These are phyloP conservation scores for Fusarium caatingaense DNA, from an alignment of 2,329 filamentous ascomycete genomes.

Conservation along the genomic window DNA sequence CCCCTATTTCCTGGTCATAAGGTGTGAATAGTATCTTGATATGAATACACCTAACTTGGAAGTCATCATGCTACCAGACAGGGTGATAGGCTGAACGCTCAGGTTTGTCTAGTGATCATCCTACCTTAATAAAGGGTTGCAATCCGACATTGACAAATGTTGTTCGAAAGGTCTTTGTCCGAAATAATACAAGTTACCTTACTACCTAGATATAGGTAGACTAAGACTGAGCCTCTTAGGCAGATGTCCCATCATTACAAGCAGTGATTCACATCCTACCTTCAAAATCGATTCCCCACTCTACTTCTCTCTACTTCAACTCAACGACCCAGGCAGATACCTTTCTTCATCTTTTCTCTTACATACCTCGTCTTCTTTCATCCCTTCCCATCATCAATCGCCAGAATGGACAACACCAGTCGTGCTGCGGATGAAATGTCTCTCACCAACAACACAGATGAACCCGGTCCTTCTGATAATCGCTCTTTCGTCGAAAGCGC, in stretches of 20 bases:
- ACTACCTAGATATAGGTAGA: neutral
- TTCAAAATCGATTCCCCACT: neutral
- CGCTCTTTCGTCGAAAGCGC: neutral
- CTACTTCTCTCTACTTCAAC: neutral
- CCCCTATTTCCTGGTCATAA: neutral
- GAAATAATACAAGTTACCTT: neutral
- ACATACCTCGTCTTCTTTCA: neutral
- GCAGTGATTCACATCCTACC: conserved; percentile 2
- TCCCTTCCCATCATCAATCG: neutral
- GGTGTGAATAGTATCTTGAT: neutral
- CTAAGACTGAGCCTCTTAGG: neutral
- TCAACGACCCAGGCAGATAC: neutral
- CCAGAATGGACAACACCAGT: conserved; percentile 4
- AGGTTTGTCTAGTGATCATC: neutral
- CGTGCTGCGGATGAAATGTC: neutral
- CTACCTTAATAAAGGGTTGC: neutral
- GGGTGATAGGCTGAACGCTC: too few species aligned
- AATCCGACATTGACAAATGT: neutral
- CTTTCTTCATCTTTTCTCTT: neutral
- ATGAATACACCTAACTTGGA: neutral
- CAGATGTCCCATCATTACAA: neutral
- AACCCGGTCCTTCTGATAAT: neutral
- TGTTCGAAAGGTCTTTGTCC: neutral
- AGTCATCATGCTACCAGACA: neutral
- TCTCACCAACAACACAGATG: neutral